phyloP scores from a whole-genome alignment of 2,329 filamentous ascomycete species.

The Epicoccum sorghinum region DNA sequence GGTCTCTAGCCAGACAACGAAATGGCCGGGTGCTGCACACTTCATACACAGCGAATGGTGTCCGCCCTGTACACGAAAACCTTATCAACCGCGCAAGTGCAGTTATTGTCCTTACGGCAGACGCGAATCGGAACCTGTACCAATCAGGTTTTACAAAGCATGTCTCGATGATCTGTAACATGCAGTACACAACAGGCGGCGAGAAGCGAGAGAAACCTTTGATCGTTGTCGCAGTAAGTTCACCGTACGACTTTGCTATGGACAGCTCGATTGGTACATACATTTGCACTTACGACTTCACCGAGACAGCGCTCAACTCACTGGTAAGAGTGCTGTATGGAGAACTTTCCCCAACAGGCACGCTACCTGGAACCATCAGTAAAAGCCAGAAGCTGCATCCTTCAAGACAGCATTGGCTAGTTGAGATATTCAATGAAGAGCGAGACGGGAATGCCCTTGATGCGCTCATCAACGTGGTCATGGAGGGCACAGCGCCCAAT shows the following conservation, averaged over 20 bases:
- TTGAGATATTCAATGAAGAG: slow-evolving; percentile 83
- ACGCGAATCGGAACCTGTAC: slow-evolving; percentile 92
- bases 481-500: slow-evolving; percentile 68
- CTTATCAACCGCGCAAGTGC: slow-evolving; percentile 86
- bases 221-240: slow-evolving; percentile 90
- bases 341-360: slow-evolving; percentile 65
- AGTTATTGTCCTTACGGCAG: slow-evolving; percentile 89
- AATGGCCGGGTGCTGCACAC: slow-evolving; percentile 90
- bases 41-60: slow-evolving; percentile 92
- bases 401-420: slow-evolving; percentile 93
- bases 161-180: slow-evolving; percentile 91
- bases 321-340: slow-evolving; percentile 85
- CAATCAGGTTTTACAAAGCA: slow-evolving; percentile 96
- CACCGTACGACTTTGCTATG: slow-evolving; percentile 95
- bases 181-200: slow-evolving; percentile 72
- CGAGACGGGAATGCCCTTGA: slow-evolving; percentile 77
- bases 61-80: slow-evolving; percentile 91
- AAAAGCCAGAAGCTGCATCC: slow-evolving; percentile 88
- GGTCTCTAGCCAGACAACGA: slow-evolving; percentile 82
- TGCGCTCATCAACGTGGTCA: slow-evolving; percentile 73
- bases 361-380: slow-evolving; percentile 73
- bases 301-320: slow-evolving; percentile 85
- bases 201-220: slow-evolving; percentile 80
- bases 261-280: slow-evolving; percentile 90
- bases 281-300: slow-evolving; percentile 95